Conservation (phyloP, 2,329 filamentous ascomycete species). For the Fusarium caatingaense region DNA sequence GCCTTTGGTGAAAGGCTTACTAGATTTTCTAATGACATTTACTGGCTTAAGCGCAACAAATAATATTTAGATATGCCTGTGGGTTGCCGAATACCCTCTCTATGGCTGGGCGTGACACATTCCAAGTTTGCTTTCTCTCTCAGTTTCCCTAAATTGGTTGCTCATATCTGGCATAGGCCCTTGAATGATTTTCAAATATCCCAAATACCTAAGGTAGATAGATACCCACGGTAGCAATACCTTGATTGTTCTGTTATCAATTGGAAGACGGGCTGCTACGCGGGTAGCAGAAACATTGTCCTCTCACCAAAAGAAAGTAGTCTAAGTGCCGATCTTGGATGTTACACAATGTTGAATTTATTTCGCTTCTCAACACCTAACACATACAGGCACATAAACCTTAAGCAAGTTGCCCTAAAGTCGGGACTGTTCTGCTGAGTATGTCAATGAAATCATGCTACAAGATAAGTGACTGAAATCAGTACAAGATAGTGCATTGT, state of each 20-base stretch:
- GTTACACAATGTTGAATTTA: not conserved
- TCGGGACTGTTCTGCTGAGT: not conserved
- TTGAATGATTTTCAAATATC: not conserved
- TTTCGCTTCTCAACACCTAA: not conserved
- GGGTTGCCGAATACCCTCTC: not conserved
- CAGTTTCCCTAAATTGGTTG: not conserved
- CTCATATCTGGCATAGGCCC: not conserved
- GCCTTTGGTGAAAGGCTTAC: slow-evolving; percentile 53
- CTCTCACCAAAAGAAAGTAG: not conserved
- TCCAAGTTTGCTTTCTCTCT: not conserved
- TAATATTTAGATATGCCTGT: not conserved
- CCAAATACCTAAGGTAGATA: not conserved
- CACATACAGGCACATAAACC: not conserved
- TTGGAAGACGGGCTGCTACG: not conserved
- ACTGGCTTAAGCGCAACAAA: not conserved
- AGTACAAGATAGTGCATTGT: not conserved
- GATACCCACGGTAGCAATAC: not conserved
- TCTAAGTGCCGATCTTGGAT: not conserved
- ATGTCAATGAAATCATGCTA: not conserved
- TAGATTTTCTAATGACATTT: not conserved
- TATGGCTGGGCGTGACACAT: not conserved
- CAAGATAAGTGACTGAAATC: not conserved
- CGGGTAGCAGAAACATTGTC: not conserved
- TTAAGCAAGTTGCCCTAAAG: not conserved
- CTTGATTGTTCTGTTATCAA: not conserved